Percentiles rank a stretch among this genome's conserved stretches.
phyloP scores from a whole-genome alignment of 2,329 filamentous ascomycete genomes.

The Hypoxylon sp. region DNA sequence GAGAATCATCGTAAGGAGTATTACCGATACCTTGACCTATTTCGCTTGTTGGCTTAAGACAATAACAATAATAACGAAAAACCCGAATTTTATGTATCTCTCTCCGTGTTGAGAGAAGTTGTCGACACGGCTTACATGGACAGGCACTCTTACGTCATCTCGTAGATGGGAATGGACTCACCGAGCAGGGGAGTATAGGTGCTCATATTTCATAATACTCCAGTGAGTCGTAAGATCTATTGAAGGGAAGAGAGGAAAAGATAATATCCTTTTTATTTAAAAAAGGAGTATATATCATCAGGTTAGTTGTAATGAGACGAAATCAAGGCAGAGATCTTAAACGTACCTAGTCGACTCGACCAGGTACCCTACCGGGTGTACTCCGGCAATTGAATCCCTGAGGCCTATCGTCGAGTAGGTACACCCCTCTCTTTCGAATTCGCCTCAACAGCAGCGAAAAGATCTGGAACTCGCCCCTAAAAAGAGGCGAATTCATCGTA shows the following conservation, averaged over 20 bases:
- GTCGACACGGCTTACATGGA: slow-evolving; percentile 1
- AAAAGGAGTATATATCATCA: not conserved
- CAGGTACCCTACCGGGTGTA: slow-evolving; percentile 26
- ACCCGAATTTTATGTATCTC: not conserved
- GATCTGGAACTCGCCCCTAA: not conserved
- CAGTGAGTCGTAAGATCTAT: not conserved
- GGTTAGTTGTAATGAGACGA: not conserved
- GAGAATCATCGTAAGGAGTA: not conserved
- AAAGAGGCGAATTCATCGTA: not conserved
- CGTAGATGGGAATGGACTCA: slow-evolving; percentile 34
- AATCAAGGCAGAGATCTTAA: slow-evolving; percentile 15
- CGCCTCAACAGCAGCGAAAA: not conserved
- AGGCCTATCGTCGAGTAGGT: not conserved
- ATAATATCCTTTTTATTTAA: not conserved
- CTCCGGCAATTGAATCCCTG: slow-evolving; percentile 25
- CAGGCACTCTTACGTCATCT: slow-evolving; percentile 23
- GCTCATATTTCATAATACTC: slow-evolving; percentile 35
- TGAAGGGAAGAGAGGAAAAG: not conserved
- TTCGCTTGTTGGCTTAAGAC: slow-evolving; percentile 17
- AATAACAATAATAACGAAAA: not conserved
- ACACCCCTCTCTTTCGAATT: slow-evolving; percentile 1
- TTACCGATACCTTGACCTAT: slow-evolving; percentile 23
- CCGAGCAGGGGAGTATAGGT: slow-evolving; percentile 45
- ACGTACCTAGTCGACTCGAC: not conserved
- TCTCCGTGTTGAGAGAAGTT: not conserved